These are phyloP conservation scores for Dendrobium huoshanense DNA, from an alignment of 106 monocot species.

Conservation along the genomic window DNA sequence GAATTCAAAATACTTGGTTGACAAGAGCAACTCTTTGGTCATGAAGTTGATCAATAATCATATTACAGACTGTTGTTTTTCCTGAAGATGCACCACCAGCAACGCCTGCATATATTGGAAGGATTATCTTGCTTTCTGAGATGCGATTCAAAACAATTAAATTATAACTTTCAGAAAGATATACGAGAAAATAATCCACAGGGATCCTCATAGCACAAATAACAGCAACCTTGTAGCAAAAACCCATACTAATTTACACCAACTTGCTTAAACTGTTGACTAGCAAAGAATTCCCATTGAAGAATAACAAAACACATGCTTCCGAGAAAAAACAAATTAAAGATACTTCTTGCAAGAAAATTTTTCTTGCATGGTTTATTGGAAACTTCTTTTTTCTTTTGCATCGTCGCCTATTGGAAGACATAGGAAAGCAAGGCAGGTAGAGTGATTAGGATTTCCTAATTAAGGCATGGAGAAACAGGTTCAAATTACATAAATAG, in stretches of 20 bases:
- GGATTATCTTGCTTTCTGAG: not conserved
- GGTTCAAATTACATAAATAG: not conserved
- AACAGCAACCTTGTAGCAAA: not conserved
- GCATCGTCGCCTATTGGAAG: too few species aligned
- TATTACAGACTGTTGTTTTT: slow-evolving; percentile 69
- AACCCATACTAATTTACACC: not conserved
- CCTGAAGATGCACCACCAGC: slow-evolving; percentile 71
- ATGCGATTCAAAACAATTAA: not conserved
- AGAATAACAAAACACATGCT: not conserved
- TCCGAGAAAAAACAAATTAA: not conserved
- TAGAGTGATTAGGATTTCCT: too few species aligned
- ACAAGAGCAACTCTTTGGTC: slow-evolving; percentile 74
- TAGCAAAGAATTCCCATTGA: not conserved
- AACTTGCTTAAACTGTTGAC: not conserved
- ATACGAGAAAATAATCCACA: not conserved
- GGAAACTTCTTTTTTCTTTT: too few species aligned
- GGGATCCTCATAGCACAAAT: not conserved
- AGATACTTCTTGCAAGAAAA: too few species aligned
- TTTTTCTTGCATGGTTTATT: too few species aligned
- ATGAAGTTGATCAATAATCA: slow-evolving; percentile 74
- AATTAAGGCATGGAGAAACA: not conserved
- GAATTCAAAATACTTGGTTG: slow-evolving; percentile 45
- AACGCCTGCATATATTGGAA: slow-evolving; percentile 34
- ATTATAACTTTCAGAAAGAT: not conserved
- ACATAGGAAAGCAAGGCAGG: too few species aligned